These are phyloP conservation scores for sunflower (Helianthus annuus) DNA, from an alignment of 129 eudicot genomes.

Conservation along the genomic window HanXRQr2.0-SUNRISE NC_035439.2:93575557-93576056, in stretches of 20 bases:
- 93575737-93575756: conserved; percentile 92
- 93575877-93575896: conserved; percentile 13
- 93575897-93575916: not conserved
- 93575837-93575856: conserved; percentile 78
- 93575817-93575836: conserved; percentile 88
- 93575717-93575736: conserved; percentile 97
- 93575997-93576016: no score
- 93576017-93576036: no score
- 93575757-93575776: conserved; percentile 92
- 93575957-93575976: no score
- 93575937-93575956: no score
- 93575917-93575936: no score
- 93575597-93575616: conserved; percentile 95
- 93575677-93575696: conserved; percentile 83
- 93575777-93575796: conserved; percentile 76
- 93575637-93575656: conserved; percentile 99
- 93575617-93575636: conserved; percentile 91
- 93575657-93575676: conserved; percentile 91
- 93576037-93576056: no score
- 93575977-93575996: no score
- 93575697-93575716: conserved; percentile 67
- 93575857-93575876: conserved; percentile 6
- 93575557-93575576: conserved; percentile 17
- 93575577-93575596: conserved; percentile 32
- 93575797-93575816: conserved; percentile 88